Conservation (phyloP, 768 basidiomycete species). For the Lentinula detonsa region DNA sequence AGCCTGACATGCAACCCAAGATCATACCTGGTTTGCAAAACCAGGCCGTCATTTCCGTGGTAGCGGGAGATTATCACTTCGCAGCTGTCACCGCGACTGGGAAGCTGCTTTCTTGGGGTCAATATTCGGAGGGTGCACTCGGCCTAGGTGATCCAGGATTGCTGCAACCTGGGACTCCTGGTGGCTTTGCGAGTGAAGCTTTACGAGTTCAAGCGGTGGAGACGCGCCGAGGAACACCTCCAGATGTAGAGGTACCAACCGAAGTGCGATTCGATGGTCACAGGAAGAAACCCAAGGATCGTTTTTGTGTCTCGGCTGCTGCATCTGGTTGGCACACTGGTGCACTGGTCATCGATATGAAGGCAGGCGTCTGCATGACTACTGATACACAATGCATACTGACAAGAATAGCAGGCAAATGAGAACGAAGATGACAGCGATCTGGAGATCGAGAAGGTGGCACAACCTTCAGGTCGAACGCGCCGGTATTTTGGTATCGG, state of each 20-base stretch:
- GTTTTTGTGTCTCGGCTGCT: constrained; percentile 75
- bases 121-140: constrained; percentile 71
- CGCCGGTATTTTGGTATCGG: background rate
- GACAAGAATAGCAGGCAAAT: constrained; percentile 19
- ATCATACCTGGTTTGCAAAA: constrained; percentile 73
- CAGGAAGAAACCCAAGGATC: constrained; percentile 40
- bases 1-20: constrained; percentile 39
- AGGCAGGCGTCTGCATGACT: constrained; percentile 37
- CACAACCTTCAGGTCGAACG: constrained; percentile 5
- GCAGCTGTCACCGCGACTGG: constrained; percentile 79
- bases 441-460: constrained; percentile 24
- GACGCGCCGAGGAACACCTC: constrained; percentile 26
- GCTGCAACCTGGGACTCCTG: constrained; percentile 49
- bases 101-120: constrained; percentile 76
- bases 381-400: background rate
- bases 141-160: constrained; percentile 74
- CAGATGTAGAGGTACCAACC: constrained; percentile 51
- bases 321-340: constrained; percentile 93
- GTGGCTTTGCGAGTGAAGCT: constrained; percentile 43
- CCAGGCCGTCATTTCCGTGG: constrained; percentile 75
- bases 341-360: constrained; percentile 79
- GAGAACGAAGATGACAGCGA: constrained; percentile 32
- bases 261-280: constrained; percentile 68
- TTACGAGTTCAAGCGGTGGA: constrained; percentile 22
- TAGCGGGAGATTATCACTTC: constrained; percentile 90